phyloP scores from a whole-genome alignment of 805 yeast species.

The Kuraishia capsulata region DNA sequence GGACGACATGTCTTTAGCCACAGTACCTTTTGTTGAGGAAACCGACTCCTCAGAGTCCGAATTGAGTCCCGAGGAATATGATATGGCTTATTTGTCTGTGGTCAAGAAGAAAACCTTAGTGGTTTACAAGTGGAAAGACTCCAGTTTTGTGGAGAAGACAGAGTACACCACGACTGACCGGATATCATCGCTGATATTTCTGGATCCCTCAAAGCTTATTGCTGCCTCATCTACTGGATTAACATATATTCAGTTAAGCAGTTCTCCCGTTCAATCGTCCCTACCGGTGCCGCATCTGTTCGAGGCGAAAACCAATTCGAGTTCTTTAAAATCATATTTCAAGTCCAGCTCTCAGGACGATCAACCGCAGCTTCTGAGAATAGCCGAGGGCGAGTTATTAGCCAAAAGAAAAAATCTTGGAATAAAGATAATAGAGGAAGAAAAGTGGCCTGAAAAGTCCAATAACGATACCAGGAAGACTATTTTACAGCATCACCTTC shows the following conservation, averaged over 20 bases:
- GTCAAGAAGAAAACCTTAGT: slow-evolving; percentile 13
- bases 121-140: slow-evolving; percentile 13
- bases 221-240: slow-evolving; percentile 14
- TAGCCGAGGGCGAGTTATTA: slow-evolving; percentile 10
- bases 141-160: slow-evolving; percentile 12
- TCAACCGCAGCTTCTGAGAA: not conserved
- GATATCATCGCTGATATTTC: slow-evolving; percentile 14
- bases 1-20: slow-evolving; percentile 1
- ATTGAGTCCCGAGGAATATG: not conserved
- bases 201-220: slow-evolving; percentile 13
- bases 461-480: no score
- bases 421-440: slow-evolving; percentile 13
- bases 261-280: not conserved
- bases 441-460: slow-evolving; percentile 5
- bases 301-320: slow-evolving; percentile 5
- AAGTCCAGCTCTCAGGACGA: not conserved
- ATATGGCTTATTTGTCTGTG: slow-evolving; percentile 6
- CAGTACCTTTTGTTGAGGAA: not conserved
- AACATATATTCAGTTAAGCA: not conserved
- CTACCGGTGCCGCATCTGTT: slow-evolving; percentile 4
- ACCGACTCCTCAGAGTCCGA: not conserved
- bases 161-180: slow-evolving; percentile 17
- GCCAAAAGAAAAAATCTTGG: slow-evolving; percentile 16
- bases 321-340: slow-evolving; percentile 5
- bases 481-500: not conserved